A percentile compares a stretch with the other conserved stretches of the same genome.
phyloP scores from a whole-genome alignment of 441 rosid genomes.

The Eugenia klotzschiana region DNA sequence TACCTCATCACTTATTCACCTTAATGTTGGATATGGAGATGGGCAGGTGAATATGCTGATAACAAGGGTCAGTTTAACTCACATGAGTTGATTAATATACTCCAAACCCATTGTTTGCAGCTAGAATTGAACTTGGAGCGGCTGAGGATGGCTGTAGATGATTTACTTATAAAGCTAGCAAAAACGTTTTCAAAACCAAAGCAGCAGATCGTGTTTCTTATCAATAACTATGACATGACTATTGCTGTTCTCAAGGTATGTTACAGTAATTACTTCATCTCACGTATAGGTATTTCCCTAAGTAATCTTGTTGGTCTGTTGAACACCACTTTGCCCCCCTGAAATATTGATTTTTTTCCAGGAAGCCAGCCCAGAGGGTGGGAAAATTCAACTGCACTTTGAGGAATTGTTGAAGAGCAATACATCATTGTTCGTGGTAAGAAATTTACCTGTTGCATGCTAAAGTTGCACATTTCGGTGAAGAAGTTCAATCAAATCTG shows the following conservation, averaged over 20 bases:
- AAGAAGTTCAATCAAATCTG: not conserved
- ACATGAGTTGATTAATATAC: not conserved
- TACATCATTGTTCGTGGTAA: constrained; percentile 82
- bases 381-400: constrained; percentile 84
- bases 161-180: constrained; percentile 81
- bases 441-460: not conserved
- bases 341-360: constrained; percentile 12
- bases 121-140: constrained; percentile 93
- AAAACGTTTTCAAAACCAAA: constrained; percentile 59
- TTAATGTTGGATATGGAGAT: constrained; percentile 89
- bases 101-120: constrained; percentile 29
- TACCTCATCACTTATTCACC: constrained; percentile 91
- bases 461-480: not conserved
- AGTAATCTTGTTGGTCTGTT: not conserved
- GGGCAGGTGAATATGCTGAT: constrained; percentile 53
- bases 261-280: not conserved
- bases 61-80: not conserved
- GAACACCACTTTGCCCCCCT: not conserved
- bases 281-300: not conserved
- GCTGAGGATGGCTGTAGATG: constrained; percentile 90
- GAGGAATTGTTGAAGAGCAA: constrained; percentile 88
- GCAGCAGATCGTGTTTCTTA: constrained; percentile 76
- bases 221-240: constrained; percentile 95
- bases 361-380: constrained; percentile 97
- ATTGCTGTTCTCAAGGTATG: constrained; percentile 74